Base-by-base conservation (phyloP, 768 basidiomycete species). In the Gelatoporia subvermispora region DNA sequence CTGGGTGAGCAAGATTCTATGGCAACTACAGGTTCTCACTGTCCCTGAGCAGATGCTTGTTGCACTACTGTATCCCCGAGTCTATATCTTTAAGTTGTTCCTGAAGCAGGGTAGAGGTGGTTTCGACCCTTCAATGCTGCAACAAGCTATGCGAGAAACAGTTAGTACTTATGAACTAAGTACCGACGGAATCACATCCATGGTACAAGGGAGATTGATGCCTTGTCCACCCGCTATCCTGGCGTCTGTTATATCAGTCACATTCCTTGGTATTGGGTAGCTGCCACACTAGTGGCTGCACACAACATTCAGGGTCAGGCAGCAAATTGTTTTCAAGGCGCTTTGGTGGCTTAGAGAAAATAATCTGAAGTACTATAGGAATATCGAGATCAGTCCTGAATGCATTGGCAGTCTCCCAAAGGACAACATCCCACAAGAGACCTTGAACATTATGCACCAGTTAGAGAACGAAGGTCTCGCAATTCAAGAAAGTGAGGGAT, bases 11-110 rank as follows among this genome's bases (percentile, higher is more conserved):
- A 7, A 50, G 0, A 44, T 65, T 4, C 72, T 71, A 0, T 52
- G 43, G 34, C 51, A 65, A 22, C 51, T 72, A 0, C 23, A 56
- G 13, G 20, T 37, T 2, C 50, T 75, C 2, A 70, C 71, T 0
- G 43, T 73, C 17, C 57, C 69, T 0, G 71, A 75, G 50, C 67
- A 66, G 43, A 48, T 72, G 5, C 60, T 75, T 0, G 59, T 75
- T 8, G 53, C 63, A 0, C 59, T 54, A 0, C 31, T 60, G 0
- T 73, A 65, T 51, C 67, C 70, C 1, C 51, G 56, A 0, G 63
- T 64, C 0, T 71, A 59, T 45, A 55, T 69, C 1, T 60, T 68
- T 61, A 73, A 74, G 46, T 49, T 74, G 2, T 65, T 51, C 48
- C 71, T 70, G 0, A 62, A 52, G 43, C 20, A 45, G n/a, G 20